Evolutionary conservation across 768 basidiomycete genomes (phyloP).

Genomic region (Termitomyces sp.): DNA sequence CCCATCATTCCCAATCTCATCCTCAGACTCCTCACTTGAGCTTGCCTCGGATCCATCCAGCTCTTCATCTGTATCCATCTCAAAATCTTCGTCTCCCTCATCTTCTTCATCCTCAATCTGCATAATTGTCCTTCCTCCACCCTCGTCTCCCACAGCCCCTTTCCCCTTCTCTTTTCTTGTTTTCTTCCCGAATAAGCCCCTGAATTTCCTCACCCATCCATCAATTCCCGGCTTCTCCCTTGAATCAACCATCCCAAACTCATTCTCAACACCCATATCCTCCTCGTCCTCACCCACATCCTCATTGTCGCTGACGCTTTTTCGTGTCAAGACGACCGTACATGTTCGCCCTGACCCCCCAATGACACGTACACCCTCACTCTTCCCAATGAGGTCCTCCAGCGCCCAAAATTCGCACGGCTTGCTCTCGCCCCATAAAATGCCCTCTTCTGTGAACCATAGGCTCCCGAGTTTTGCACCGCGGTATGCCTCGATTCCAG

Average conservation of each 20-base stretch:
- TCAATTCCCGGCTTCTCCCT: conserved; percentile 60
- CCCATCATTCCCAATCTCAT: neutral
- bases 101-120: conserved; percentile 36
- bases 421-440: conserved; percentile 72
- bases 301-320: conserved; percentile 14
- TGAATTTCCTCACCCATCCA: conserved; percentile 58
- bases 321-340: conserved; percentile 49
- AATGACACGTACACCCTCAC: conserved; percentile 47
- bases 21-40: conserved; percentile 24
- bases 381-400: conserved; percentile 45
- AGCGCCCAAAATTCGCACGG: conserved; percentile 76
- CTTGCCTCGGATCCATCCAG: conserved; percentile 25
- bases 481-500: conserved; percentile 65
- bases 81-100: conserved; percentile 42
- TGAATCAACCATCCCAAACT: conserved; percentile 69
- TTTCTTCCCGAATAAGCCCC: conserved; percentile 50
- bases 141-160: conserved; percentile 6
- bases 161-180: neutral
- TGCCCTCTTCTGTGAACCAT: conserved; percentile 65
- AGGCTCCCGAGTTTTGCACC: conserved; percentile 67
- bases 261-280: conserved; percentile 51
- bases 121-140: conserved; percentile 23
- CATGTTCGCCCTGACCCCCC: conserved; percentile 66
- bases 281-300: conserved; percentile 25
- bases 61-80: conserved; percentile 30